Evolutionary conservation across 495 filamentous ascomycete species (phyloP).

Genomic region (Neurospora pannonica): DNA sequence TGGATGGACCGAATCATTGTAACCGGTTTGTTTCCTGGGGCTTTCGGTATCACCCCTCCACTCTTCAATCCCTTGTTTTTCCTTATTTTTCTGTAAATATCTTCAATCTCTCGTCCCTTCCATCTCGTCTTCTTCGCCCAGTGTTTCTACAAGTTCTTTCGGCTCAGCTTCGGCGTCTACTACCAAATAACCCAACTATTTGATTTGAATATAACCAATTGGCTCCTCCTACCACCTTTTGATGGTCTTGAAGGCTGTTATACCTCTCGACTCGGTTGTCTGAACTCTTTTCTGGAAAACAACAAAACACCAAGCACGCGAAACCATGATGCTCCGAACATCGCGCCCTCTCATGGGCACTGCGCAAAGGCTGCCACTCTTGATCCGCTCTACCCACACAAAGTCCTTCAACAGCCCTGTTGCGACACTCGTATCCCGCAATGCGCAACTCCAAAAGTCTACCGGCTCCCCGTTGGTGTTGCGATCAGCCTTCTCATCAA

Average conservation of each 20-base stretch:
- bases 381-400: conserved; percentile 1
- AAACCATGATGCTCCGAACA: conserved; percentile 11
- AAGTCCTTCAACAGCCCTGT: background rate
- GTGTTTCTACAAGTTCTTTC: background rate
- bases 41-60: background rate
- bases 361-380: conserved; percentile 4
- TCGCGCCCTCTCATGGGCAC: conserved; percentile 9
- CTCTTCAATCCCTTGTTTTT: background rate
- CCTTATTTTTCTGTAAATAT: background rate
- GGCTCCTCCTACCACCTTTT: background rate
- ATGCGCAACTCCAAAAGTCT: background rate
- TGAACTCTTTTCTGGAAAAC: background rate
- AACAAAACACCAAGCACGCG: background rate
- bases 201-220: background rate
- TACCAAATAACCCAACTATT: background rate
- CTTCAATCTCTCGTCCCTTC: background rate
- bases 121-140: background rate
- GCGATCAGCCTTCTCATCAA: conserved; percentile 12
- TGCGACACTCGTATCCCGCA: background rate
- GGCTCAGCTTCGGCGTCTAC: background rate
- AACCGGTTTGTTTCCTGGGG: background rate
- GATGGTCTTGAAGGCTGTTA: background rate
- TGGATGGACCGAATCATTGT: background rate
- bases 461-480: background rate
- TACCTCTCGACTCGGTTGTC: background rate